phyloP scores from a whole-genome alignment of 495 filamentous ascomycete genomes.

The Chlorociboria aeruginascens region DNA sequence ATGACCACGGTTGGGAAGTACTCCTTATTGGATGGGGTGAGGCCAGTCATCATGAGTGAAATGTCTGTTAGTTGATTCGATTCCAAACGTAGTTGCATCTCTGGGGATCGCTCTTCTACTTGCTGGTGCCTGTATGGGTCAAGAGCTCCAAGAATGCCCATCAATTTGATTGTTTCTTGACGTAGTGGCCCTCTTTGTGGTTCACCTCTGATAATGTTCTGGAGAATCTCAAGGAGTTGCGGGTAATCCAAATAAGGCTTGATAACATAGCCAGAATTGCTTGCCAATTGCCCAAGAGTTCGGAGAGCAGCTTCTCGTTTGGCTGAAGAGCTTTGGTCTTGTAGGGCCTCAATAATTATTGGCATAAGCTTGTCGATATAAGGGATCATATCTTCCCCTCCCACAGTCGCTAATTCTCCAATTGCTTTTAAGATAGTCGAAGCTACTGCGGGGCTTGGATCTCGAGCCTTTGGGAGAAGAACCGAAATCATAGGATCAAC shows the following conservation, averaged over 20 bases:
- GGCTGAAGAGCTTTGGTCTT: slow-evolving; percentile 77
- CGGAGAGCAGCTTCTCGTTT: slow-evolving; percentile 87
- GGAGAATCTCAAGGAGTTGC: slow-evolving; percentile 78
- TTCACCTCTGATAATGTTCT: slow-evolving; percentile 88
- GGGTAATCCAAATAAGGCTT: slow-evolving; percentile 92
- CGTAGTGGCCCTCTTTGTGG: slow-evolving; percentile 64
- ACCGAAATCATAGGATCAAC: slow-evolving; percentile 90
- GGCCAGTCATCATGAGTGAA: slow-evolving; percentile 89
- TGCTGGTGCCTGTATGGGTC: slow-evolving; percentile 93
- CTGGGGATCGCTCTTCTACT: slow-evolving; percentile 50
- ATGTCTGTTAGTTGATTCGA: slow-evolving; percentile 73
- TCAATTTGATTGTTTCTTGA: slow-evolving; percentile 88
- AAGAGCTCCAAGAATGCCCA: slow-evolving; percentile 91
- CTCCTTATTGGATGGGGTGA: slow-evolving; percentile 95
- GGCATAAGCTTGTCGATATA: slow-evolving; percentile 89
- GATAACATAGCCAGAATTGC: slow-evolving; percentile 94
- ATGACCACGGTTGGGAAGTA: slow-evolving; percentile 98
- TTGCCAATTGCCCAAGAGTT: slow-evolving; percentile 83
- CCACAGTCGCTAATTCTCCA: slow-evolving; percentile 85
- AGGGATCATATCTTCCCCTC: slow-evolving; percentile 76
- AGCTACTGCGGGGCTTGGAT: slow-evolving; percentile 74
- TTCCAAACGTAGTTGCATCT: slow-evolving; percentile 48
- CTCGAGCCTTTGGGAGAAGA: slow-evolving; percentile 75
- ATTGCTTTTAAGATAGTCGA: slow-evolving; percentile 88
- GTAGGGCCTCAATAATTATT: slow-evolving; percentile 81